A percentile compares a stretch with the other conserved stretches of the same genome.
phyloP scores from a whole-genome alignment of 2,329 filamentous ascomycete genomes.

The Aspergillus amoenus region DNA sequence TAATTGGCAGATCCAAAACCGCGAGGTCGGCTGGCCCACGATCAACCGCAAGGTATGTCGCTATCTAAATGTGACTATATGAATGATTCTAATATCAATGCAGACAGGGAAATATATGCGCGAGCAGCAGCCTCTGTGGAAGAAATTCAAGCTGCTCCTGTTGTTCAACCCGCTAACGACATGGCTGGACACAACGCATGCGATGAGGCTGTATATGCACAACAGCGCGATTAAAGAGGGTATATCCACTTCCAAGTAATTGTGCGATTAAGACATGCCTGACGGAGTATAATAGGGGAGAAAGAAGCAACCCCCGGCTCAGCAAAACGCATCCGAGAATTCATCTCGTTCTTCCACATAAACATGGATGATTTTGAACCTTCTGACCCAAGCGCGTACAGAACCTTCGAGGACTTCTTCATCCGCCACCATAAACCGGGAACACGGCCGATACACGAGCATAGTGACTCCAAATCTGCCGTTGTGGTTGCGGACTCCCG shows the following conservation, averaged over 20 bases:
- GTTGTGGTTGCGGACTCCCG: constrained; percentile 39
- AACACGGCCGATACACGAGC: constrained; percentile 34
- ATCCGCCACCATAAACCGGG: constrained; percentile 32
- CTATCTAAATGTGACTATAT: neutral
- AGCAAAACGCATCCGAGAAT: constrained; percentile 35
- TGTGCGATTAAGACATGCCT: neutral
- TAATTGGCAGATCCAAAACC: constrained; percentile 23
- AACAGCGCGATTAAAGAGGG: constrained; percentile 34
- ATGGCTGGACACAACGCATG: constrained; percentile 42
- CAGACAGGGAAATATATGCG: constrained; percentile 36
- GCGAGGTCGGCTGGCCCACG: constrained; percentile 33
- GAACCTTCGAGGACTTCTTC: constrained; percentile 43
- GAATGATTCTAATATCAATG: neutral
- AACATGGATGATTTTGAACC: constrained; percentile 36
- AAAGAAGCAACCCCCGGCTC: constrained; percentile 31
- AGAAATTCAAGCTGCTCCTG: constrained; percentile 44
- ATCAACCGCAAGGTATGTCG: constrained; percentile 23
- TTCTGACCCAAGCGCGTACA: constrained; percentile 35
- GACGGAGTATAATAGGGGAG: neutral
- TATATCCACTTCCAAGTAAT: neutral
- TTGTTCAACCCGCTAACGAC: constrained; percentile 44
- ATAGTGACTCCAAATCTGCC: constrained; percentile 28
- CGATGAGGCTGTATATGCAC: constrained; percentile 39
- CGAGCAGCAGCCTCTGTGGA: constrained; percentile 41
- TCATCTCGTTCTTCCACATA: constrained; percentile 20